phyloP scores from a whole-genome alignment of 2,329 filamentous ascomycete species.

The Xylariales sp. region DNA sequence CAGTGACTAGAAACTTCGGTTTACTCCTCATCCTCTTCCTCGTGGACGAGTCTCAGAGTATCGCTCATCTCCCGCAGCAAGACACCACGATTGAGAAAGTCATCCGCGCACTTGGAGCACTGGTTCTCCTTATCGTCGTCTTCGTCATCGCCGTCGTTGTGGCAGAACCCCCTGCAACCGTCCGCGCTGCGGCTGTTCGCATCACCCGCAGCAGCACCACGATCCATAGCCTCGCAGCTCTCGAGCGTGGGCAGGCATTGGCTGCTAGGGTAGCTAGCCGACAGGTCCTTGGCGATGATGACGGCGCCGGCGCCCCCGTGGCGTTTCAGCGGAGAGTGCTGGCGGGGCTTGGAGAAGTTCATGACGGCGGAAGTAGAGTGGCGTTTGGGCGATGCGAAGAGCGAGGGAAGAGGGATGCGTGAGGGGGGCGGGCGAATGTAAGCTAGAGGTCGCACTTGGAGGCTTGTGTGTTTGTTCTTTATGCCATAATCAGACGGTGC shows the following conservation, averaged over 20 bases:
- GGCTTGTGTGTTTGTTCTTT: background rate
- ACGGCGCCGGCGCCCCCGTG: too few species aligned
- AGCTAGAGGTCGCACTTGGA: background rate
- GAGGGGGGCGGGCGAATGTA: background rate
- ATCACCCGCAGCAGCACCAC: too few species aligned
- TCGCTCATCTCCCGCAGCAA: constrained; percentile 3
- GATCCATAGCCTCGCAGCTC: background rate
- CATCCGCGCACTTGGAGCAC: background rate
- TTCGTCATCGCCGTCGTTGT: too few species aligned
- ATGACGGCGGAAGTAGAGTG: background rate
- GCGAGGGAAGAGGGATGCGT: background rate
- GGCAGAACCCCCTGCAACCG: too few species aligned
- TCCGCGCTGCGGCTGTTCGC: too few species aligned
- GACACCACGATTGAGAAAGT: background rate
- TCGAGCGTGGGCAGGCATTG: constrained; percentile 2
- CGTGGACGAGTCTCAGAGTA: background rate
- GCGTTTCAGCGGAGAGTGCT: too few species aligned
- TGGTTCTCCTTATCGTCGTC: background rate
- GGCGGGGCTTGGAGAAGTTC: background rate
- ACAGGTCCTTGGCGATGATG: background rate
- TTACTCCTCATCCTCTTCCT: constrained; percentile 4
- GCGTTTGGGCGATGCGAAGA: background rate
- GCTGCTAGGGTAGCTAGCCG: constrained; percentile 3
- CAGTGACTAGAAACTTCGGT: too few species aligned
- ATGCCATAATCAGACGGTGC: background rate